A percentile compares a stretch with the other conserved stretches of the same genome.
Conservation (phyloP, 164 flowering plant species). For the Vitis amurensis region DNA sequence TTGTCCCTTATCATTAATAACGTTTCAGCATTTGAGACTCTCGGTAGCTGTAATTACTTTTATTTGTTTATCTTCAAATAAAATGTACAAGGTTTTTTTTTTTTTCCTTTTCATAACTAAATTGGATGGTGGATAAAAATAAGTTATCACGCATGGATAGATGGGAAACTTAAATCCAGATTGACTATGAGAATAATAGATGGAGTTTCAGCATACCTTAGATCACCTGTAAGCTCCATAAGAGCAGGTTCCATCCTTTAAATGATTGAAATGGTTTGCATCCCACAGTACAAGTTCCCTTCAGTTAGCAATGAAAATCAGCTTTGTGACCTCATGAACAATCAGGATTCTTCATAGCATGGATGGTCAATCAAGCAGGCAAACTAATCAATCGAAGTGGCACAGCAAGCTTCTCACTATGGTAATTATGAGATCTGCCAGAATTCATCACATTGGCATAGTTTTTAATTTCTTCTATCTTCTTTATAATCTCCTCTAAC, state of each 20-base stretch:
- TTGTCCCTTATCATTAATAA: no score
- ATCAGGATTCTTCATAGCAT: conserved; percentile 37
- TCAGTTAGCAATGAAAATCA: conserved; percentile 17
- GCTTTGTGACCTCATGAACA: conserved; percentile 24
- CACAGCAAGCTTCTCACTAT: conserved; percentile 39
- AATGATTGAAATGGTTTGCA: conserved; percentile 27
- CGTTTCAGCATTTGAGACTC: no score
- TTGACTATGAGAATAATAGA: no score
- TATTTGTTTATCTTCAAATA: no score
- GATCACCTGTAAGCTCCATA: conserved; percentile 22
- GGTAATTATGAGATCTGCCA: conserved; percentile 16
- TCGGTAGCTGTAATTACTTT: no score
- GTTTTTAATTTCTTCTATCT: conserved; percentile 25
- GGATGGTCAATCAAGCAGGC: conserved; percentile 38
- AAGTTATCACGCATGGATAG: no score
- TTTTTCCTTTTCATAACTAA: no score
- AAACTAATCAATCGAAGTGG: conserved; percentile 37
- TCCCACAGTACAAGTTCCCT: conserved; percentile 28
- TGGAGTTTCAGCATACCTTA: neutral
- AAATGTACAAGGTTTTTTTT: no score
- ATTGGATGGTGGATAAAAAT: conserved; percentile 27
- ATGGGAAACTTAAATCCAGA: no score
- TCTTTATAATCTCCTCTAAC: conserved; percentile 30
- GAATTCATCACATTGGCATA: conserved; percentile 11
- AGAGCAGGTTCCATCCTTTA: conserved; percentile 26